Evolutionary conservation across 352 stramenopile species (phyloP), one percentile per base, ranked within the genome.

Genomic region (Globisporangium nodosum): DNA sequence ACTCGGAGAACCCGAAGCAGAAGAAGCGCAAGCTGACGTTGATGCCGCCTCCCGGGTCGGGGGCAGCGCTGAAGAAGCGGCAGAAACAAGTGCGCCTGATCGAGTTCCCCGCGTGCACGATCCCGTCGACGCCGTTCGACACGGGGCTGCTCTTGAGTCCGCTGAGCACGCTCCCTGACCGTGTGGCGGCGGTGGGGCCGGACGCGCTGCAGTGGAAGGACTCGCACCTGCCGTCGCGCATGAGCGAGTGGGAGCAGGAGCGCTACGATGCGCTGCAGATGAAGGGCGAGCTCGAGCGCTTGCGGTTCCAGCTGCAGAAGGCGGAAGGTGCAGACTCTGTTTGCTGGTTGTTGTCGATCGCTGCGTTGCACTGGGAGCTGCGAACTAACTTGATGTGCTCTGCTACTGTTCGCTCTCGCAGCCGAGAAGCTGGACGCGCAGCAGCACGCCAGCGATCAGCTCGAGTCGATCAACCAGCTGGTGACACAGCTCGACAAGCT

Each of bases 401-500:
- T 27, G 24, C 24, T 27, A 27, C 24, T 27, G 24, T 27, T 45
- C 48, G 49, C 56, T 16, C 47, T 18, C 63, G n/a, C 49, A 91
- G 79, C 71, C 27, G 76, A 91, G 48, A 90, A 90, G 57, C 46
- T 81, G 50, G 83, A 90, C 52, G 83, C 83, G 9, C 83, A 92
- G 48, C 66, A 88, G 40, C 70, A 90, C 63, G 83, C 82, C 24
- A 85, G 71, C 35, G 83, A 91, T 40, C 83, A 92, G 49, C 66
- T 91, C 18, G 83, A 90, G 62, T 90, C 80, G 8, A 92, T 92
- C 54, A 90, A 92, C 57, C 76, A 90, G 50, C 78, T 92, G 37
- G 83, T 92, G 31, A 73, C 70, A 31, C 79, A 88, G 70, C 68
- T 90, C 50, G 80, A 90, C 39, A 90, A 88, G 48, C 61, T 90